Conservation (phyloP, 164 flowering plant genomes). For the Berberis vulgaris region DNA sequence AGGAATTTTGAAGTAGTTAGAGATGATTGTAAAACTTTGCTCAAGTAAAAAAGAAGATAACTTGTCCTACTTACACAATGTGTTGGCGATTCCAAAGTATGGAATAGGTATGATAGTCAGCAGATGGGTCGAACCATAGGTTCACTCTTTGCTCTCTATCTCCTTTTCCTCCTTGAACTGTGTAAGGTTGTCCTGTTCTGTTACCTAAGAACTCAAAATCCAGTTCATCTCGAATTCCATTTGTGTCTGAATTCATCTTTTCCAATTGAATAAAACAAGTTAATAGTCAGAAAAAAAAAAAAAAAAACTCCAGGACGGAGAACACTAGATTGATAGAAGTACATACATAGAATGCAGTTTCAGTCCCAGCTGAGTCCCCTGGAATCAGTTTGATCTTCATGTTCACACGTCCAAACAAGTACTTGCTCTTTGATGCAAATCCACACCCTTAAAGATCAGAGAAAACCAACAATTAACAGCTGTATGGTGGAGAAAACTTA, state of each 20-base stretch:
- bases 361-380: constrained; percentile 14
- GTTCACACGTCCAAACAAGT: constrained; percentile 10
- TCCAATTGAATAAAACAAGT: background rate
- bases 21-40: no score
- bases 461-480: background rate
- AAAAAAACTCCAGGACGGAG: no score
- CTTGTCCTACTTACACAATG: constrained; percentile 43
- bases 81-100: constrained; percentile 66
- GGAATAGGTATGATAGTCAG: constrained; percentile 58
- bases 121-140: constrained; percentile 93
- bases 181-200: constrained; percentile 77
- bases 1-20: no score
- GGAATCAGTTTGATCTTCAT: constrained; percentile 15
- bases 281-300: no score
- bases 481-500: no score
- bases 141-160: constrained; percentile 83
- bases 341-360: constrained; percentile 9
- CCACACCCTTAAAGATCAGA: constrained; percentile 5
- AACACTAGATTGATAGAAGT: no score
- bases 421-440: constrained; percentile 13
- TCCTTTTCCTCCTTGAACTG: constrained; percentile 87
- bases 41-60: no score
- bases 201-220: constrained; percentile 97
- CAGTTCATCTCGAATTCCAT: constrained; percentile 56
- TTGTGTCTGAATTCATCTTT: constrained; percentile 84